Evolutionary conservation across 164 flowering plant species (phyloP).

Genomic region (Chloranthus sessilifolius): DNA sequence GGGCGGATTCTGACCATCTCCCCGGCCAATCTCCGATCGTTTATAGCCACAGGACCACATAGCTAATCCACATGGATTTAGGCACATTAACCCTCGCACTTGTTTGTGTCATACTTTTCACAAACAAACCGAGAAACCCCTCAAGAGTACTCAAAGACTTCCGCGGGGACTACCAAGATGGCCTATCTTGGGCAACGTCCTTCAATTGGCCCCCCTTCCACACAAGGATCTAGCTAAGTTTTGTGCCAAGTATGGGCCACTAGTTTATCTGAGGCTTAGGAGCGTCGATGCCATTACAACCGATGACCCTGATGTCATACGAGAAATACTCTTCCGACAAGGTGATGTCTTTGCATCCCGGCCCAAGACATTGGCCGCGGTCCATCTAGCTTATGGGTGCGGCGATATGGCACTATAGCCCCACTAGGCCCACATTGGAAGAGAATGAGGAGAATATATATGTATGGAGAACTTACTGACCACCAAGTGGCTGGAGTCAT

Average conservation of each 20-base stretch:
- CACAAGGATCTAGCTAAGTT: conserved; percentile 69
- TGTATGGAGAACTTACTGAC: conserved; percentile 86
- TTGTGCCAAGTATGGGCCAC: conserved; percentile 67
- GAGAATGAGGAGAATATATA: conserved; percentile 85
- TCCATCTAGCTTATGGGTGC: conserved; percentile 78
- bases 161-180: conserved; percentile 90
- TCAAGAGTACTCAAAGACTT: conserved; percentile 23
- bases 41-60: neutral
- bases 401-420: conserved; percentile 90
- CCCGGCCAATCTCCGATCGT: neutral
- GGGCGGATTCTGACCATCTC: neutral
- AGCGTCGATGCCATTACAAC: conserved; percentile 86
- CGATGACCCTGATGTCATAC: conserved; percentile 71
- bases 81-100: conserved; percentile 5
- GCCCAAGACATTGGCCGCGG: conserved; percentile 76
- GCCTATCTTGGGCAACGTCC: conserved; percentile 92
- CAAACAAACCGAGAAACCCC: neutral
- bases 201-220: conserved; percentile 74
- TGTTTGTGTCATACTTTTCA: conserved; percentile 7
- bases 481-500: conserved; percentile 70
- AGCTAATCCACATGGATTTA: conserved; percentile 14
- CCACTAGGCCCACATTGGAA: conserved; percentile 92
- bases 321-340: conserved; percentile 71
- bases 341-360: conserved; percentile 91
- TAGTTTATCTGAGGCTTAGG: conserved; percentile 79